Conservation (phyloP, 768 basidiomycete species). For the Stropharia rugosoannulata region DNA sequence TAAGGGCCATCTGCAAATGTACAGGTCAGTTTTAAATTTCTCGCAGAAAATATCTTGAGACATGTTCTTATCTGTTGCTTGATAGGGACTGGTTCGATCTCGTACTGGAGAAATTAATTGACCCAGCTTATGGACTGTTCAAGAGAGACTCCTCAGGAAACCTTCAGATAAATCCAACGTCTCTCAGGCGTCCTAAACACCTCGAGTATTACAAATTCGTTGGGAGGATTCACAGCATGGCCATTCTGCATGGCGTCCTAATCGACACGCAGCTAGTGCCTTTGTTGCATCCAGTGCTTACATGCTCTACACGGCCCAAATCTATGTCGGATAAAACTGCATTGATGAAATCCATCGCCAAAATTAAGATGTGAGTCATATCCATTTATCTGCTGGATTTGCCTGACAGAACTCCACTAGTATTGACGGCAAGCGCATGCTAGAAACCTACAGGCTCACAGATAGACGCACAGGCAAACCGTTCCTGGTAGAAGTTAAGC, state of each 20-base stretch:
- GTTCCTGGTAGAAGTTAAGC: conserved; percentile 15
- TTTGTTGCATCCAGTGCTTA: conserved; percentile 19
- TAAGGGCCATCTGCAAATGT: conserved; percentile 66
- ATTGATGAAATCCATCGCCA: conserved; percentile 11
- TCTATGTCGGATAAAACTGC: conserved; percentile 9
- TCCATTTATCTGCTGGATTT: background rate
- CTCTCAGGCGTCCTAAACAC: conserved; percentile 67
- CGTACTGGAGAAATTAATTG: conserved; percentile 73
- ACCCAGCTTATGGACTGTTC: conserved; percentile 75
- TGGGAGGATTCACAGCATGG: conserved; percentile 68
- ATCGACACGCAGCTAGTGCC: conserved; percentile 22
- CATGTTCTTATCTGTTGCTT: background rate
- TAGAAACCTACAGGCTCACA: conserved; percentile 17
- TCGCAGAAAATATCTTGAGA: conserved; percentile 2
- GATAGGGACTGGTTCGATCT: conserved; percentile 82
- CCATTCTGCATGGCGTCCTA: conserved; percentile 61
- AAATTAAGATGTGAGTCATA: conserved; percentile 12
- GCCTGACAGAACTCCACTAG: background rate
- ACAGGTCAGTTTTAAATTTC: conserved; percentile 42
- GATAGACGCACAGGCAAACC: conserved; percentile 19
- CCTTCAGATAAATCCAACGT: conserved; percentile 71
- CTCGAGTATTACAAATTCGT: conserved; percentile 80
- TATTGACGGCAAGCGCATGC: conserved; percentile 13
- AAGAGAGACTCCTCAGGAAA: conserved; percentile 71
- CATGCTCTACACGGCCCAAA: conserved; percentile 4